Percentiles rank a stretch among this genome's conserved stretches.
Evolutionary conservation across 2,329 filamentous ascomycete species (phyloP).

Genomic region (Fusarium nematophilum): DNA sequence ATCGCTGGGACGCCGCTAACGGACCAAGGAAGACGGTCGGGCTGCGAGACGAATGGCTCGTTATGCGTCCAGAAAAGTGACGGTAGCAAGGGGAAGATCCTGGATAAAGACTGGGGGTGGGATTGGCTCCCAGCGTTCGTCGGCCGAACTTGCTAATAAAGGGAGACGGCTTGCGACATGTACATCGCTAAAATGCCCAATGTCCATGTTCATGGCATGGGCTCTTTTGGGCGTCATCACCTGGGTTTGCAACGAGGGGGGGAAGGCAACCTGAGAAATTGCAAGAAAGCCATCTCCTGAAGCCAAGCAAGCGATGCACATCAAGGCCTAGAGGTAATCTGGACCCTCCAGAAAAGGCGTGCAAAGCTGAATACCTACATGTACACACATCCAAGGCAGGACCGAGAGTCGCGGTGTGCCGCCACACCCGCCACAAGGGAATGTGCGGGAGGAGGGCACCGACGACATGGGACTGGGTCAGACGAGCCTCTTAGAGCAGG

Average conservation of each 20-base stretch:
- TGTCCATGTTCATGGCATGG: background rate
- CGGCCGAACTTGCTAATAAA: conserved; percentile 3
- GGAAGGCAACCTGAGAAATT: background rate
- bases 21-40: conserved; percentile 24
- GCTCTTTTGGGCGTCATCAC: background rate
- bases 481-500: conserved; percentile 33
- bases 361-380: no score
- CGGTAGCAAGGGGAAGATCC: conserved; percentile 10
- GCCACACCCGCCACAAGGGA: conserved; percentile 25
- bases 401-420: conserved; percentile 23
- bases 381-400: background rate
- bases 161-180: conserved; percentile 2
- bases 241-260: background rate
- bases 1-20: conserved; percentile 45
- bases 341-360: no score
- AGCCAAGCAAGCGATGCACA: background rate
- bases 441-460: conserved; percentile 31
- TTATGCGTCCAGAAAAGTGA: conserved; percentile 26
- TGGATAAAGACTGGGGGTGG: background rate
- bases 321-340: no score
- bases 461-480: conserved; percentile 48
- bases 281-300: background rate
- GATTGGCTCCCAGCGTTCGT: conserved; percentile 3
- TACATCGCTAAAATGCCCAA: conserved; percentile 1
- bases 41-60: conserved; percentile 24